Base-by-base conservation (phyloP, 306 rosid species). In the Cicer judaicum region DNA sequence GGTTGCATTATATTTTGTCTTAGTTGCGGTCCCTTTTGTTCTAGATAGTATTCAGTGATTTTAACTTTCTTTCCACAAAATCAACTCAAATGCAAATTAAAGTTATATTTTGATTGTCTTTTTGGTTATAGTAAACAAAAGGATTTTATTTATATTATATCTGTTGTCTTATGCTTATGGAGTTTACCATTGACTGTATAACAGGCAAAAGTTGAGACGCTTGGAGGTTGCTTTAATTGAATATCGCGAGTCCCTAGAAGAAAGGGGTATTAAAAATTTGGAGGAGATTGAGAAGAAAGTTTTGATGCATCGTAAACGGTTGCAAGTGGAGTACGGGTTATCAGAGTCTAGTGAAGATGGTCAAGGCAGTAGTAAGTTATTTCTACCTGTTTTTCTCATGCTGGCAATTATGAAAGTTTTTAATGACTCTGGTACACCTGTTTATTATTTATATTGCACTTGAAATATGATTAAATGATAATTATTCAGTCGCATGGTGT, bases 231-330 rank as follows among this genome's bases (percentile, higher is more conserved):
- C 93, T 82, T 83, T 95, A 81, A 92, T 95, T 72, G 99, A 90
- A 87, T 95, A 92, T 83, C 93, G 96, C 10, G 99, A 95, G 78
- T 90, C 96, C 52, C 95, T 92, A 39, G 99, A 95, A 81, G 99
- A 95, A 57, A 85, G 81, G 74, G 99, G 97, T 70, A 86, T 90
- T 8, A 92, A 85, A 81, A 92, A 74, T 83, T 80, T 79, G 69
- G 96, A 92, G 69, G 99, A 95, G 81, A 85, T 95, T 34, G 97
- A 90, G 81, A 90, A 80, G 77, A 92, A 82, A 85, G 98, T 92
- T 74, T 60, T 72, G 18, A 55, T 67, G 0, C 89, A 87, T 72
- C 81, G 90, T 38, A 95, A 88, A 79, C 80, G 84, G 78, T 89
- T 95, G 67, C 98, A 85, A 80, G 87, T 78, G 2, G 98, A 90